A percentile compares a stretch with the other conserved stretches of the same genome.
phyloP scores from a whole-genome alignment of 306 rosid genomes.

The Mimosa bimucronata region DNA sequence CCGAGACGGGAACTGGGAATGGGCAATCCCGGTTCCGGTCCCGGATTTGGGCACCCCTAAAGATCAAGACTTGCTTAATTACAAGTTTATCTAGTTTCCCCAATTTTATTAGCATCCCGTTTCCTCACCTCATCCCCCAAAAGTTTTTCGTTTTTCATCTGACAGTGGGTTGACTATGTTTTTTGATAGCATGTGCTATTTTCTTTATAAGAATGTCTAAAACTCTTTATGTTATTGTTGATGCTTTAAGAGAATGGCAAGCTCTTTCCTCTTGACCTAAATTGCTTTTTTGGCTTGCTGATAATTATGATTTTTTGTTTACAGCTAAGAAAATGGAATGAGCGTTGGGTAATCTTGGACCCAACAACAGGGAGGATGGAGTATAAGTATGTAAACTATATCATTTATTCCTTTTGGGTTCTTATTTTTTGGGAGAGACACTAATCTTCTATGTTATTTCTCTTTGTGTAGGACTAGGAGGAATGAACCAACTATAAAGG shows the following conservation, averaged over 20 bases:
- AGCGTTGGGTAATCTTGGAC: slow-evolving; percentile 95
- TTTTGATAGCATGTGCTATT: not conserved
- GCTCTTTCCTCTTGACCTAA: not conserved
- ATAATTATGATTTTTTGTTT: slow-evolving; percentile 12
- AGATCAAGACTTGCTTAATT: not conserved
- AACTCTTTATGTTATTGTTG: not conserved
- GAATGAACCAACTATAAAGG: slow-evolving; percentile 87
- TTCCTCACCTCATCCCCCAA: not conserved
- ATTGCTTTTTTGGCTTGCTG: slow-evolving; percentile 25
- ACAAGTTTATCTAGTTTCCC: not conserved
- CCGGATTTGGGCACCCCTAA: no score
- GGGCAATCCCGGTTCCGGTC: no score
- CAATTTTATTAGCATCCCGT: not conserved
- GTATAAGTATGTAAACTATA: slow-evolving; percentile 74
- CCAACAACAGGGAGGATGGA: slow-evolving; percentile 98
- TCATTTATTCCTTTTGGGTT: slow-evolving; percentile 3
- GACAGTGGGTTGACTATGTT: not conserved
- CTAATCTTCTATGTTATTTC: slow-evolving; percentile 29
- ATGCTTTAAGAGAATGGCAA: slow-evolving; percentile 10
- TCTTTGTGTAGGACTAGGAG: slow-evolving; percentile 70
- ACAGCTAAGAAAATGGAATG: slow-evolving; percentile 97
- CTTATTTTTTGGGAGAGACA: slow-evolving; percentile 7
- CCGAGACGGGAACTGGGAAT: no score
- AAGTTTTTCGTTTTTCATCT: not conserved
- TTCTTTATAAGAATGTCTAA: not conserved